Evolutionary conservation across 129 eudicot species (phyloP).

Genomic region (Flaveria trinervia): DNA sequence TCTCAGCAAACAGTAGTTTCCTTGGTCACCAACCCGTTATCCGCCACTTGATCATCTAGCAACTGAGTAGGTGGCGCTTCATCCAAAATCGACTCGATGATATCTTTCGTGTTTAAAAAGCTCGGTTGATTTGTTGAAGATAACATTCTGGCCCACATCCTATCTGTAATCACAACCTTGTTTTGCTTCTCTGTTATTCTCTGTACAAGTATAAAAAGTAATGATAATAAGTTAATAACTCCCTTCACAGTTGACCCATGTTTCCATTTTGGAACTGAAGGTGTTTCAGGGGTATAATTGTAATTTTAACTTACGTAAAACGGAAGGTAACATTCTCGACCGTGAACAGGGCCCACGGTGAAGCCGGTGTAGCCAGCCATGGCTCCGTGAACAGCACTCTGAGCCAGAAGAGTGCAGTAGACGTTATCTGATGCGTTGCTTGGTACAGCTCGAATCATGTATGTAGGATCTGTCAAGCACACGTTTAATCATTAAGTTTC

Average conservation of each 20-base stretch:
- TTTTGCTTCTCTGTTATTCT: slow-evolving; percentile 69
- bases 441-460: slow-evolving; percentile 92
- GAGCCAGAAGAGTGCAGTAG: slow-evolving; percentile 95
- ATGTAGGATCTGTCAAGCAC: slow-evolving; percentile 76
- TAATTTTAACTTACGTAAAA: slow-evolving; percentile 61
- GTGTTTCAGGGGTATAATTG: not conserved
- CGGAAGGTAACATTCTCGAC: slow-evolving; percentile 81
- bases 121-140: slow-evolving; percentile 94
- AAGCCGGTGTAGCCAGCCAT: slow-evolving; percentile 98
- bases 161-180: slow-evolving; percentile 85
- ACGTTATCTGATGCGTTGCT: slow-evolving; percentile 95
- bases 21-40: slow-evolving; percentile 30
- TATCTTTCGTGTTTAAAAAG: slow-evolving; percentile 46
- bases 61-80: slow-evolving; percentile 39
- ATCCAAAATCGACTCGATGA: slow-evolving; percentile 36
- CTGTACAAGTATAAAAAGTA: slow-evolving; percentile 38
- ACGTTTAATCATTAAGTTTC: not conserved
- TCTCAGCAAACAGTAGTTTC: slow-evolving; percentile 27
- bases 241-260: not conserved
- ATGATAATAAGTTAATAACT: not conserved
- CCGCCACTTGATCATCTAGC: slow-evolving; percentile 31
- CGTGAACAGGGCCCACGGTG: slow-evolving; percentile 82
- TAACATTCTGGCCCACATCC: slow-evolving; percentile 95
- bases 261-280: not conserved
- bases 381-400: slow-evolving; percentile 97